Conservation (phyloP, 2,329 filamentous ascomycete genomes). For the Uncinocarpus reesii region DNA sequence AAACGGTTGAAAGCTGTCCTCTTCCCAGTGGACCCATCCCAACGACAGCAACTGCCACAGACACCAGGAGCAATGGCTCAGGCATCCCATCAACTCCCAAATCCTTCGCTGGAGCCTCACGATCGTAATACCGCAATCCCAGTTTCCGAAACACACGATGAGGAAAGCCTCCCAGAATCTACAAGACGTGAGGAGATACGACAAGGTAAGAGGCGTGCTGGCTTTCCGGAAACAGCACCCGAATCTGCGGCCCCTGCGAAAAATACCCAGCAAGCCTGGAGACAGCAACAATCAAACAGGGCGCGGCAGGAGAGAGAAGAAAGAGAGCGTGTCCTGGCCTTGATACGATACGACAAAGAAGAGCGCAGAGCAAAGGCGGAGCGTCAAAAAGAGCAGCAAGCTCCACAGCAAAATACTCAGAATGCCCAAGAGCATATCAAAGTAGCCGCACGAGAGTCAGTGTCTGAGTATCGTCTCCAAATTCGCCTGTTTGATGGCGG, state of each 20-base stretch:
- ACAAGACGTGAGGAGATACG: constrained; percentile 23
- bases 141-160: constrained; percentile 13
- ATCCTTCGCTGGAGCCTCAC: constrained; percentile 9
- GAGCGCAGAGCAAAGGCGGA: constrained; percentile 52
- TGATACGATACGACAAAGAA: constrained; percentile 66
- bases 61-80: constrained; percentile 2
- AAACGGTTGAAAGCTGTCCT: constrained; percentile 43
- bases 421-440: constrained; percentile 11
- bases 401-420: not conserved
- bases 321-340: constrained; percentile 58
- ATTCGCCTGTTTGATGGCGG: constrained; percentile 76
- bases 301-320: constrained; percentile 59
- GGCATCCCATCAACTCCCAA: constrained; percentile 1
- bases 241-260: constrained; percentile 24
- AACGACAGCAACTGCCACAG: constrained; percentile 1
- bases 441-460: constrained; percentile 9
- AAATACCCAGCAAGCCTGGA: constrained; percentile 41
- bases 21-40: constrained; percentile 10
- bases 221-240: not conserved
- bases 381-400: constrained; percentile 35
- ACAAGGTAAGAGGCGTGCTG: constrained; percentile 16
- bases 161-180: constrained; percentile 13
- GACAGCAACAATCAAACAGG: constrained; percentile 48
- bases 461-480: constrained; percentile 52
- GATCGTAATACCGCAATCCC: not conserved